Evolutionary conservation across 2,329 filamentous ascomycete genomes (phyloP), one percentile per base, ranked within the genome.

Genomic region (Grosmannia huntii): DNA sequence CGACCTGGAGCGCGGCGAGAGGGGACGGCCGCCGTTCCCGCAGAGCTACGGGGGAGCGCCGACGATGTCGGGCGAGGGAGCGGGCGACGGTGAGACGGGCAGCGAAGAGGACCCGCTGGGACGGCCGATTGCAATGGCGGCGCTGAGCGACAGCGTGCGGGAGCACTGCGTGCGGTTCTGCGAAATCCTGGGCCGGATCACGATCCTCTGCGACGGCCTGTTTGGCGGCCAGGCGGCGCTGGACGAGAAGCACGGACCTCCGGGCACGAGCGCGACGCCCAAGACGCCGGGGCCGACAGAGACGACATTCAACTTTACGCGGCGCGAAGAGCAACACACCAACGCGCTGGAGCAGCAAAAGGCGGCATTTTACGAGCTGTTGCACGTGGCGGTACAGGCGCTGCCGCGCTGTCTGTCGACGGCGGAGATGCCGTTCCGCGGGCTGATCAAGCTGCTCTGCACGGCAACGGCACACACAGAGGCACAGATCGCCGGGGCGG

Each of bases 381-480:
- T 99, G 4, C 90, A 96, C 71, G 91, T 97, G 59, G 92, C 94
- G 6, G 90, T 99, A 0, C 92, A 97, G 71, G 92, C 94, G 5
- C 75, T 99, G 19, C 94, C 95, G 53, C 85, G 94, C n/a, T 99
- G 94, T 67, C 75, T 97, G 25, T 95, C 92, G 1, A 82, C 87
- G 48, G 87, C 87, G 48, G 87, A 95, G 61, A 94, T 96, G 58
- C 89, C 91, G 0, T 92, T 97, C 71, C 95, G 95, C 67, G 87
- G 90, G 0, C 76, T 99, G 36, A 91, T 99, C 71, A 97, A 96
- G 68, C 77, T 99, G 1, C 76, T 99, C 4, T 99, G 95, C 68
- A 99, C 94, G 2, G 94, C 92, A 12, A 99, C 95, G 1, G 94
- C 94, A 14, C 95, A 99, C 71, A 87, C 97, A 21, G 90, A 97